Base-by-base conservation (phyloP, 2,329 filamentous ascomycete genomes). In the Fusarium haematococcum region DNA sequence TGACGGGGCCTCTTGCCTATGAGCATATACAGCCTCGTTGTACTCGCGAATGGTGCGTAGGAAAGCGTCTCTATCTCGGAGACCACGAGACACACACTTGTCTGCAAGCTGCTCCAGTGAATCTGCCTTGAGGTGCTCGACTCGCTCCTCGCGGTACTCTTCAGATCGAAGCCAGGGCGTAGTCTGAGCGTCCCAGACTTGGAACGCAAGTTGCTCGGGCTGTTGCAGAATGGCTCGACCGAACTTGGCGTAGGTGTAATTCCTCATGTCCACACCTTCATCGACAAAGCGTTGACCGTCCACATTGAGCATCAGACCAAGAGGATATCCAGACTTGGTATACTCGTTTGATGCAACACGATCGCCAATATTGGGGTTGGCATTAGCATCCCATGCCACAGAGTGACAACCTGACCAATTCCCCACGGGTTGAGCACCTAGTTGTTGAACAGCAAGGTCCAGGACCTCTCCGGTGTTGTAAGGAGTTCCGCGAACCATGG, bases 171-270 rank as follows among this genome's bases (percentile, higher is more conserved):
- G 81, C 88, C 88, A 90, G 1, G 80, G 79, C 14, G 84, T 85
- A 0, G 83, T 85, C 16, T 86, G 80, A 0, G 85, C 81, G 74
- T 93, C 91, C 89, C 90, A 93, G 1, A 93, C 79, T 78, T 93
- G 91, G 75, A 92, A 93, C 0, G 89, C 91, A 10, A 88, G 79
- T 7, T 88, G 85, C 0, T 85, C 85, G 0, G 90, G 89, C 74
- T 93, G 91, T 16, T 83, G 80, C 20, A 93, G 81, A 57, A 93
- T 92, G 11, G 88, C 90, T 16, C 86, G 82, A 1, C 91, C 91
- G 75, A 93, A 92, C 74, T 88, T 88, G 30, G 91, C 91, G 74
- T 93, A 93, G 0, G 91, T 93, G 76, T 89, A 92, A 77, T 93
- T 93, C 4, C 91, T 84, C 72, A 92, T 79, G 73, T 93, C 91